Conservation (phyloP, 139 green algal genomes). For the Desmodesmus armatus region DNA sequence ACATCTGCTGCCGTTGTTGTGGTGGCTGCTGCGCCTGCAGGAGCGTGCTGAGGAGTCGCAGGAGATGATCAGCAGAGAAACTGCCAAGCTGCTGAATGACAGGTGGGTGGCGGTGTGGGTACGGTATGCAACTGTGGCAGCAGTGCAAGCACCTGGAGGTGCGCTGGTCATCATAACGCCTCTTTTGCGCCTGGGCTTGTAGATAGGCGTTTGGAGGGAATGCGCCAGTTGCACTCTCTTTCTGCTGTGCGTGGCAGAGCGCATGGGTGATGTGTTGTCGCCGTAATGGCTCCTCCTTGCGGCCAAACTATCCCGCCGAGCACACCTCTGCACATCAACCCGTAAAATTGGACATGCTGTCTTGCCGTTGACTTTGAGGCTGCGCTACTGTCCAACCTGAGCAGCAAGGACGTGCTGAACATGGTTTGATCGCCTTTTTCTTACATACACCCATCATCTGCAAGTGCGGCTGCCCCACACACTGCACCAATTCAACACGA, state of each 20-base stretch:
- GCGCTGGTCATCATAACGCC: background rate
- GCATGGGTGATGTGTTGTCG: no score
- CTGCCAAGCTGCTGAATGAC: conserved; percentile 39
- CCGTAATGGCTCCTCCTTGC: no score
- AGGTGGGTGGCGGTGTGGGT: background rate
- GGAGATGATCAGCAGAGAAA: conserved; percentile 46
- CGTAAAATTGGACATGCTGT: background rate
- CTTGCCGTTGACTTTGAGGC: background rate
- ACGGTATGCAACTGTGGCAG: background rate
- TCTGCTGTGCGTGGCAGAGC: no score
- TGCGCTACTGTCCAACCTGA: background rate
- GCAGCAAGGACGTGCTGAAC: conserved; percentile 43
- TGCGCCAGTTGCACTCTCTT: background rate
- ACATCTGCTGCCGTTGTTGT: no score
- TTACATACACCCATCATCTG: no score
- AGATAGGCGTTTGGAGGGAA: background rate
- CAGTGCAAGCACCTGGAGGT: background rate
- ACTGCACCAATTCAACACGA: background rate
- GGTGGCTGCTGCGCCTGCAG: no score
- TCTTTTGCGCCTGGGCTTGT: background rate
- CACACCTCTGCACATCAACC: background rate
- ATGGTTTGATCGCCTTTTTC: no score
- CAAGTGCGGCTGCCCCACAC: no score
- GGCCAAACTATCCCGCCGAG: no score
- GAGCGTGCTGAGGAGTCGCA: conserved; percentile 35